Evolutionary conservation across 495 filamentous ascomycete genomes (phyloP), one percentile per base, ranked within the genome.

Genomic region (Choiromyces venosus): DNA sequence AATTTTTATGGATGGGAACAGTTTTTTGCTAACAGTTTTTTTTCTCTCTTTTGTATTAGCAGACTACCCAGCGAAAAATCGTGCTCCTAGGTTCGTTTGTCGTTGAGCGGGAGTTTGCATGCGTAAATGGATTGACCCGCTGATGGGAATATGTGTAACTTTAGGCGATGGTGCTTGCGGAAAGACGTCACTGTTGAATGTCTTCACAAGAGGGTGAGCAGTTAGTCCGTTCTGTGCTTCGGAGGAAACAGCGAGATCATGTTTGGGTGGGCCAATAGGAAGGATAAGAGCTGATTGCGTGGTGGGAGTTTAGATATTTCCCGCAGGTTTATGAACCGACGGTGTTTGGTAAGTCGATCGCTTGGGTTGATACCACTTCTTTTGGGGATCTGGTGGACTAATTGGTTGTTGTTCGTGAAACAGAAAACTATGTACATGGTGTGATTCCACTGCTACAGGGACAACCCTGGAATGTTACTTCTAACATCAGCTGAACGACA

Each of bases 371-470:
- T 65, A n/a, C 46, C 18, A 37, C 37, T n/a, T 52, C 29, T 52
- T 21, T 29, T 46, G 37, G 29, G 37, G 18, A 21, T 67, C 35
- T 39, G 21, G 16, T 73, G 44, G 73, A 72, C 83, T 86, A 77
- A 86, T 79, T 69, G 68, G 66, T 37, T 0, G 21, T 14, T 44
- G 16, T 69, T 75, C 66, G 61, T 67, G 44, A 61, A 71, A 29
- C 77, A 90, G 94, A 99, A 84, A 99, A 99, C 84, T 99, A 99
- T 82, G 95, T 99, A 73, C 95, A 99, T 83, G 93, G 93, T 97
- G 88, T 79, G 65, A 37, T 39, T 70, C n/a, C 68, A 38, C 65
- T 56, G 37, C 18, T 67, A 42, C 61, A 39, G 71, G 71, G 74
- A 78, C 67, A 82, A 61, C 10, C 52, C 52, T 76, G 37, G 29